Conservation (phyloP, 2,329 filamentous ascomycete species). For the Paracamarosporium sp. region DNA sequence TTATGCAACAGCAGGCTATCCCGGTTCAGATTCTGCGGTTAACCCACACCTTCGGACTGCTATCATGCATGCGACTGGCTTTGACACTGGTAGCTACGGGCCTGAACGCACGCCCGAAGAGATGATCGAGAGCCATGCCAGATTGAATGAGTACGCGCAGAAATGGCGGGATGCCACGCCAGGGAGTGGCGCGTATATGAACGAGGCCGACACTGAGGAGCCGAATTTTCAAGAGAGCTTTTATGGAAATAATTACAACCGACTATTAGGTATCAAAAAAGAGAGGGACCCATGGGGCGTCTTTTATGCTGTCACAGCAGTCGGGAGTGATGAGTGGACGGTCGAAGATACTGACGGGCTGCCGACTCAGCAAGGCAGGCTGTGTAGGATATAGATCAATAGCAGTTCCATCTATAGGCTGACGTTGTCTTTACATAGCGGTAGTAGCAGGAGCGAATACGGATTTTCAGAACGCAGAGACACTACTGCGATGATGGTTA, state of each 20-base stretch:
- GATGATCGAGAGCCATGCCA: constrained; percentile 27
- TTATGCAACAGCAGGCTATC: constrained; percentile 29
- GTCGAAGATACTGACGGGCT: constrained; percentile 30
- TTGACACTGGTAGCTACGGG: constrained; percentile 26
- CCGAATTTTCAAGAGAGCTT: constrained; percentile 33
- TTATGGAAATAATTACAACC: constrained; percentile 34
- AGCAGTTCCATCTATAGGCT: not conserved
- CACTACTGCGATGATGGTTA: no score
- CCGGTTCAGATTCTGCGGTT: constrained; percentile 27
- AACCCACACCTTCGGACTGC: constrained; percentile 29
- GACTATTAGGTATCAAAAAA: constrained; percentile 28
- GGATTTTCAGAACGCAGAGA: no score
- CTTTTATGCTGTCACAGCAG: constrained; percentile 35
- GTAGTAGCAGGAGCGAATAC: not conserved
- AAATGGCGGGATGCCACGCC: constrained; percentile 32
- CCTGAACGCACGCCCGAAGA: constrained; percentile 23
- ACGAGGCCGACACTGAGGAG: constrained; percentile 39
- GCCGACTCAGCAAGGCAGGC: constrained; percentile 33
- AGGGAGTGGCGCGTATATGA: constrained; percentile 43
- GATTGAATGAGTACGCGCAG: constrained; percentile 29
- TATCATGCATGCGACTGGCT: constrained; percentile 36
- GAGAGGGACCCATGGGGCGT: constrained; percentile 32
- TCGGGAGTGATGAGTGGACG: constrained; percentile 32
- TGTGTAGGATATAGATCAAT: constrained; percentile 23
- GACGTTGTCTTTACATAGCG: not conserved